Evolutionary conservation across 2,329 filamentous ascomycete species (phyloP), one percentile per base, ranked within the genome.

Genomic region (Fonsecaea pugnacius): DNA sequence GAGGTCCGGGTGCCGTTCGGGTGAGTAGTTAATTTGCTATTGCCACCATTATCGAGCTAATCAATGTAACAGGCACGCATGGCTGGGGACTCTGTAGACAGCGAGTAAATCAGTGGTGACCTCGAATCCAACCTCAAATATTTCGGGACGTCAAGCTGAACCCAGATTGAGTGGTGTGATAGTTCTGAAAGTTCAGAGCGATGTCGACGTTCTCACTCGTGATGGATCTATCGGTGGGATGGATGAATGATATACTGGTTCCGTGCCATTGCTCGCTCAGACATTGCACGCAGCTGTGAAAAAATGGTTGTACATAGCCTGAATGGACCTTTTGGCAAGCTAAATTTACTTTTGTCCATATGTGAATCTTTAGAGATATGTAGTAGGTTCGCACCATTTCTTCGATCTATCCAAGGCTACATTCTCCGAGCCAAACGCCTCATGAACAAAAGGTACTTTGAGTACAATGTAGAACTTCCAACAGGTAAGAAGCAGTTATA

Each of bases 1-100:
- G 91, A 66, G 91, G 91, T 9, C 76, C 85, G 32, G 85, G 85
- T 72, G 88, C 88, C 63, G 66, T 87, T 59, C 82, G 85, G 78
- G 90, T 91, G 80, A 78, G 89, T 83, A 36, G n/a, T 14, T 4
- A 14, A 0, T n/a, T 4, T 18, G 33, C 43, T 8, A 18, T 14
- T 24, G 14, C 14, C 16, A 36, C 16, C 36, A 8, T 48, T n/a
- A 21, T 33, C 14, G 18, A 50, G 57, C 64, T 68, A 57, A 68
- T 53, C 21, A 8, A 48, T 50, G 24, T 46, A 1, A 7, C 30
- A 69, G 67, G 67, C 67, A 40, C 63, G 54, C 18, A 36, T 62
- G 56, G 48, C 53, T 6, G 67, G 67, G 40, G 65, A 67, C 38
- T 53, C 59, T 4, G 51, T 62, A 33, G 56, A 67, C 36, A 32